Conservation (phyloP, 2,329 filamentous ascomycete genomes). For the Alternaria rosae region DNA sequence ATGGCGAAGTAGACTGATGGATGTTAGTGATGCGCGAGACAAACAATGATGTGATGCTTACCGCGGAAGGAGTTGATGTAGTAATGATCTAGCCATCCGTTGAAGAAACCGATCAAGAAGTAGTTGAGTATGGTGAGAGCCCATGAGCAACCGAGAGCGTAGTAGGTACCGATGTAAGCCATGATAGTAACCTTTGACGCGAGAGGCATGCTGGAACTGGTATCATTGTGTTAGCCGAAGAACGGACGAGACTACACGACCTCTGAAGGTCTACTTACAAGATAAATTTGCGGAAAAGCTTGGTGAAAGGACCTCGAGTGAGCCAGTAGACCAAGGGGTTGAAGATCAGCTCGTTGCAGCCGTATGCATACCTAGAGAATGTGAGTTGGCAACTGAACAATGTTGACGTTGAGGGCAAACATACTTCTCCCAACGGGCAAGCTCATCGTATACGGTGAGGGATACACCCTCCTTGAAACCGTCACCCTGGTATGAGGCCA, state of each 20-base stretch:
- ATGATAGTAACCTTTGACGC: constrained; percentile 75
- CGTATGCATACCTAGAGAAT: constrained; percentile 63
- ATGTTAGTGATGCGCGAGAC: background rate
- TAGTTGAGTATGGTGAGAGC: constrained; percentile 74
- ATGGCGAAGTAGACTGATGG: constrained; percentile 64
- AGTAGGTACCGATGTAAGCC: constrained; percentile 75
- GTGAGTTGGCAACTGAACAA: constrained; percentile 1
- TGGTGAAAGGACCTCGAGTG: constrained; percentile 69
- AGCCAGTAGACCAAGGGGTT: constrained; percentile 70
- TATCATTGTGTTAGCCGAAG: background rate
- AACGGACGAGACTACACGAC: background rate
- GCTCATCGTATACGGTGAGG: constrained; percentile 75
- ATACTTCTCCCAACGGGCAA: constrained; percentile 73
- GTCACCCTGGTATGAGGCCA: constrained; percentile 72
- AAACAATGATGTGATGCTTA: background rate
- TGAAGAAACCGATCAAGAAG: constrained; percentile 74
- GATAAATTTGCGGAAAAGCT: constrained; percentile 68
- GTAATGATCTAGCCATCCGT: constrained; percentile 79
- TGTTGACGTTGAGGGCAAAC: background rate
- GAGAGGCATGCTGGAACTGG: constrained; percentile 64
- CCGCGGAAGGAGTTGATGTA: constrained; percentile 75
- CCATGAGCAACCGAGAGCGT: constrained; percentile 73
- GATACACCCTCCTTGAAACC: constrained; percentile 79
- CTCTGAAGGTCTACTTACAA: constrained; percentile 21
- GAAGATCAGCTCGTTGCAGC: constrained; percentile 75